phyloP scores from a whole-genome alignment of 257 asterid genomes.

The Gentiana macrophylla region DNA sequence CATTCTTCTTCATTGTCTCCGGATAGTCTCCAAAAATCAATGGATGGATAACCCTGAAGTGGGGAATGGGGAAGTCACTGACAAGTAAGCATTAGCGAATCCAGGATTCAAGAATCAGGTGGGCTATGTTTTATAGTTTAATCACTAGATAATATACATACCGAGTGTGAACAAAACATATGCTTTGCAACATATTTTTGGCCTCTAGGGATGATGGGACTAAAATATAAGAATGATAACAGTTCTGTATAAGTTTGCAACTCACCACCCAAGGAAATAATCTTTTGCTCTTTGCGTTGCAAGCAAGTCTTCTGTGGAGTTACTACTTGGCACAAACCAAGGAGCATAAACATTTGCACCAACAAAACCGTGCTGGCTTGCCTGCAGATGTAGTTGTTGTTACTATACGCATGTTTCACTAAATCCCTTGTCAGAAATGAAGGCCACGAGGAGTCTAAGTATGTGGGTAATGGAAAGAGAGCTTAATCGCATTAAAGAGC shows the following conservation, averaged over 20 bases:
- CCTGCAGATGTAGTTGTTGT: not conserved
- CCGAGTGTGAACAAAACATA: constrained; percentile 27
- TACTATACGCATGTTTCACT: too few species aligned
- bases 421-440: too few species aligned
- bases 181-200: constrained; percentile 31
- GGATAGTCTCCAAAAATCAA: constrained; percentile 54
- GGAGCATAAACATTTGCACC: constrained; percentile 32
- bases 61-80: not conserved
- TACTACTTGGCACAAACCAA: constrained; percentile 29
- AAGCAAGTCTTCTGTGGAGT: constrained; percentile 27
- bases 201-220: not conserved
- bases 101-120: too few species aligned
- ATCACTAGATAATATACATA: too few species aligned
- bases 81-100: too few species aligned
- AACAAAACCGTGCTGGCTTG: constrained; percentile 30
- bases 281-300: constrained; percentile 38
- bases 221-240: not conserved
- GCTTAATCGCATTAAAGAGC: too few species aligned
- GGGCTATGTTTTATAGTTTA: not conserved
- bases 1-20: constrained; percentile 32
- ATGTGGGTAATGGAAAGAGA: too few species aligned
- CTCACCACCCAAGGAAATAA: constrained; percentile 48
- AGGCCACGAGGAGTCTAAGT: too few species aligned
- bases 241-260: not conserved
- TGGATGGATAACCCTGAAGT: constrained; percentile 41